These are phyloP conservation scores for Pseudonectria foliicola DNA, from an alignment of 2,329 filamentous ascomycete genomes.

Conservation along the genomic window DNA sequence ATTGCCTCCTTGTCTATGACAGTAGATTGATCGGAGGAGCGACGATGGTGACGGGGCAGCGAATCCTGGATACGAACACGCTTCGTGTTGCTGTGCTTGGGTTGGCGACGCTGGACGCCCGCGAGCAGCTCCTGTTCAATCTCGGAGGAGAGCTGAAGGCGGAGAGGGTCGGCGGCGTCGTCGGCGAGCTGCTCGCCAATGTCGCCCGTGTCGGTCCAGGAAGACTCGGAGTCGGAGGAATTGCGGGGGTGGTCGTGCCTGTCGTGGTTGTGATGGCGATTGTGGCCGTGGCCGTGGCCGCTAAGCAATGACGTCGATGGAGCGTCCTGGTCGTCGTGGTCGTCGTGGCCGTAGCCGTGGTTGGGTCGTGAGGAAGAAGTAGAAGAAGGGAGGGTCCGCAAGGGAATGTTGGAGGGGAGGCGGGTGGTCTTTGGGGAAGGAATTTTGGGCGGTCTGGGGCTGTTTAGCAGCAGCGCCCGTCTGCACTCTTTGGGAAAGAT, in stretches of 20 bases:
- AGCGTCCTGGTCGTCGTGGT: constrained; percentile 36
- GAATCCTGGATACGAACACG: constrained; percentile 64
- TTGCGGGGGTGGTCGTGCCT: constrained; percentile 32
- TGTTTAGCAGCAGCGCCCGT: constrained; percentile 69
- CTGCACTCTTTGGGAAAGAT: constrained; percentile 34
- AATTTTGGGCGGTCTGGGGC: constrained; percentile 79
- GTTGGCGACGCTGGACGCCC: constrained; percentile 38
- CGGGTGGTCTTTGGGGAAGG: constrained; percentile 61
- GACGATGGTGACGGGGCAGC: constrained; percentile 29
- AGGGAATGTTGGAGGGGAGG: constrained; percentile 78
- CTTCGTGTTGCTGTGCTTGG: constrained; percentile 37
- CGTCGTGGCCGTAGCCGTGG: constrained; percentile 12
- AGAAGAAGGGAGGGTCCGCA: constrained; percentile 60
- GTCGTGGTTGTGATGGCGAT: constrained; percentile 36
- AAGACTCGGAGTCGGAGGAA: constrained; percentile 57
- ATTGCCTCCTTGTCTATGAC: constrained; percentile 69
- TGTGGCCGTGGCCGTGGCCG: constrained; percentile 31
- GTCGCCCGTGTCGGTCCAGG: constrained; percentile 93
- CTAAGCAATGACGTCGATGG: constrained; percentile 29
- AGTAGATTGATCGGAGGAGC: constrained; percentile 32
- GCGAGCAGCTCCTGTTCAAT: constrained; percentile 56
- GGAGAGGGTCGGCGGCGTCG: constrained; percentile 74
- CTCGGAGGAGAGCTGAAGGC: constrained; percentile 59
- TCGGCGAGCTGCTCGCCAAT: constrained; percentile 84
- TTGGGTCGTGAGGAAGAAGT: constrained; percentile 2